Base-by-base conservation (phyloP, 179 eudicot genomes). In the Nepenthes alata region DNA sequence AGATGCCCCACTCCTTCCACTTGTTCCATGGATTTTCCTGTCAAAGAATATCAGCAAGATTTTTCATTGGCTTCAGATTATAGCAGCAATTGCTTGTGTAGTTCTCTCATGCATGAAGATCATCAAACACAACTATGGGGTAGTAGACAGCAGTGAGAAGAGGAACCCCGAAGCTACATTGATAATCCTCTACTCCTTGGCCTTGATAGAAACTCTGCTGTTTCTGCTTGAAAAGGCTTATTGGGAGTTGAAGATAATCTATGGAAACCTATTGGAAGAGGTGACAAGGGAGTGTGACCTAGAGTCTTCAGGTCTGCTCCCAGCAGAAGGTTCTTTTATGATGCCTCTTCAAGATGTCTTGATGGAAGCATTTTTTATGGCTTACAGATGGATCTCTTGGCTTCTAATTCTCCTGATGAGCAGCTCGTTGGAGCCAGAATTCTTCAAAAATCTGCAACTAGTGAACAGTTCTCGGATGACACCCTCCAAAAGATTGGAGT, bases 301-400 rank as follows among this genome's bases (percentile, higher is more conserved):
- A 25, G 97, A 82, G 1, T 72, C 79, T 8, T 53, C 76, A 1
- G 94, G 94, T 2, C 61, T 83, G 74, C 67, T 80, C 15, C 73
- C 95, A 74, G 83, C 5, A 80, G 64, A 63, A 69, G 98, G 45
- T 93, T 93, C 76, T 93, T 93, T 67, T 93, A 93, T 7, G 97
- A 93, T 54, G 90, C 97, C 0, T 93, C 89, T 57, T 87, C 94
- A 6, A 89, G 72, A 62, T 85, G 98, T 48, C 80, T 93, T 2
- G 74, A 83, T 37, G 95, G 95, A 51, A 93, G 91, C 71, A 72
- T 93, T 6, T 93, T 93, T 13, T 94, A 93, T 59, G 98, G 98
- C 7, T 51, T 93, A 49, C 80, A 90, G 68, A 93, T 85, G 95
- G 96, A 93, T 9, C 85, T 89, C 5, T 53, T 93, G 72, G 80